Base-by-base conservation (phyloP, 805 yeast species). In the Lipomyces mesembrius region DNA sequence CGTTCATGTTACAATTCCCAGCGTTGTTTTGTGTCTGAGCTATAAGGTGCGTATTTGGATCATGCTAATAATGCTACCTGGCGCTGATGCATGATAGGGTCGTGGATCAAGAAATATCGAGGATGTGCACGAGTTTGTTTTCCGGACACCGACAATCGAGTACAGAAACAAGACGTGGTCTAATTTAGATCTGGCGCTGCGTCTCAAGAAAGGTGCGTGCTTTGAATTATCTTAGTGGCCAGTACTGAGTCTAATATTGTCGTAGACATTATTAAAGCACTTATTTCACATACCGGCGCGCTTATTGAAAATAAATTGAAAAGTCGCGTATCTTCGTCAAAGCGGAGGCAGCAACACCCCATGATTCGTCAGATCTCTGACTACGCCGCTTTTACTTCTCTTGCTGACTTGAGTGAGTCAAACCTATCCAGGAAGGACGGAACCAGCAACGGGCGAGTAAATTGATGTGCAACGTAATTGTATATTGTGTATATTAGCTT, bases 291-390 rank as follows among this genome's bases (percentile, higher is more conserved):
- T 65, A 83, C 93, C 0, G 97, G 97, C 2, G 86, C 88, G 65
- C 84, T 94, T 60, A 75, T 93, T 46, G 87, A 89, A n/a, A 91
- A 91, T 75, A 92, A 91, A 77, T 79, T 94, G 46, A 80, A 80
- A 65, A 82, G 80, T 70, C 61, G 66, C 20, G 60, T 60, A 11
- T 66, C 62, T 64, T 67, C 61, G 70, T 22, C 74, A 29, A 63
- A 39, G 54, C 55, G 61, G 27, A 39, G 56, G 32, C 59, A 32
- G 8, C 59, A 54, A 25, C 61, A 43, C 7, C 64, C 65, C 7
- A 34, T 59, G n/a, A 69, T 79, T 39, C 69, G 74, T 14, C 82
- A 79, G 71, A 72, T 79, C 25, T 70, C 79, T 0, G 72, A 75
- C 49, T 79, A 79, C 70, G 75, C 74, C 20, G 68, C 75, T 35